phyloP scores from a whole-genome alignment of 176 grass and related monocot species.

The Poa pratensis region DNA sequence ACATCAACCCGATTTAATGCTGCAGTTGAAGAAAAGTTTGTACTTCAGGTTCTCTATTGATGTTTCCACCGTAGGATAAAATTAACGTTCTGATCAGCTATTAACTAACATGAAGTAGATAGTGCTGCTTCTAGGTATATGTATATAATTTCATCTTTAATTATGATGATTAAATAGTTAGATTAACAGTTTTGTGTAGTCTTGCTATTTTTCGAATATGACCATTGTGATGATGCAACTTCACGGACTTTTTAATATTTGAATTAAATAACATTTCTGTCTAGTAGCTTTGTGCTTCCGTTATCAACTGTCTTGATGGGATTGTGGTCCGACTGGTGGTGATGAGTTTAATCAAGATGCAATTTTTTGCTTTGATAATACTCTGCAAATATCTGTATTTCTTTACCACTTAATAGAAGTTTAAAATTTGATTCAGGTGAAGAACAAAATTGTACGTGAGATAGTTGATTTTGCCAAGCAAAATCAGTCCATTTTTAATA shows the following conservation, averaged over 20 bases:
- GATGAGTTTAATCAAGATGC: slow-evolving; percentile 21
- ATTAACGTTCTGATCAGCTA: not conserved
- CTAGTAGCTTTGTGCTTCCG: not conserved
- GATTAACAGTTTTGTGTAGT: not conserved
- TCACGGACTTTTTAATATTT: slow-evolving; percentile 15
- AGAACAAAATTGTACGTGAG: slow-evolving; percentile 95
- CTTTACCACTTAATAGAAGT: slow-evolving; percentile 10
- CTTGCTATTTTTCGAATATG: not conserved
- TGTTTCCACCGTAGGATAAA: too few relatives aligned
- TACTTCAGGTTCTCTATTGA: too few relatives aligned
- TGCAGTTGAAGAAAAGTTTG: not conserved
- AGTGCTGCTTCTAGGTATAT: not conserved
- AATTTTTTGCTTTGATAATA: slow-evolving; percentile 10
- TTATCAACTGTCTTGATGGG: not conserved
- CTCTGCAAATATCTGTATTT: slow-evolving; percentile 24
- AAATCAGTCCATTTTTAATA: slow-evolving; percentile 69
- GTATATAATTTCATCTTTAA: too few relatives aligned
- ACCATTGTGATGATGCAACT: not conserved
- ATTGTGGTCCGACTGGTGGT: not conserved
- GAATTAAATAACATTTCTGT: not conserved
- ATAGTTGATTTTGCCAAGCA: slow-evolving; percentile 86
- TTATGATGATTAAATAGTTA: too few relatives aligned
- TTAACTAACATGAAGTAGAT: slow-evolving; percentile 13
- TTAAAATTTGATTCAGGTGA: slow-evolving; percentile 65
- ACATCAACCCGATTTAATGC: not conserved